These are phyloP conservation scores for Penicillium tannophilum DNA, from an alignment of 495 filamentous ascomycete species.

Conservation along the genomic window DNA sequence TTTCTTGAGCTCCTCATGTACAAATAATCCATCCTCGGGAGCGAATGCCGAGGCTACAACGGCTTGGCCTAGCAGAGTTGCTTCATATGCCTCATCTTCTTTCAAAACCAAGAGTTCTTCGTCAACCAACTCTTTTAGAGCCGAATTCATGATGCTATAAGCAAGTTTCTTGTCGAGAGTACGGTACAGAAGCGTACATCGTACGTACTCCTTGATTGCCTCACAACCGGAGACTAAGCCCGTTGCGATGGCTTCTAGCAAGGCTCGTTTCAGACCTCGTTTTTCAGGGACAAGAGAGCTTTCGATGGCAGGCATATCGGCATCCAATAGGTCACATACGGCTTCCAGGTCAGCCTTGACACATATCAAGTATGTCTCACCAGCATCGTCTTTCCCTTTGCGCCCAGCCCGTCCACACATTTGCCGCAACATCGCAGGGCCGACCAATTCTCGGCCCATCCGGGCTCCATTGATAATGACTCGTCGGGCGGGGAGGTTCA, in stretches of 20 bases:
- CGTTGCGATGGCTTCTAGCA: constrained; percentile 75
- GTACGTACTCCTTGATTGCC: constrained; percentile 71
- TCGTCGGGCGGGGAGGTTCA: constrained; percentile 74
- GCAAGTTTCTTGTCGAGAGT: constrained; percentile 57
- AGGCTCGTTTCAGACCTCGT: constrained; percentile 68
- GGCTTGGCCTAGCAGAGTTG: constrained; percentile 69
- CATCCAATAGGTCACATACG: constrained; percentile 69
- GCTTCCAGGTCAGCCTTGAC: constrained; percentile 67
- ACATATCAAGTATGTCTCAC: constrained; percentile 81
- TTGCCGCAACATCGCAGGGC: constrained; percentile 78
- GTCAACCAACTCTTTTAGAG: constrained; percentile 53
- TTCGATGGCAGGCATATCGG: constrained; percentile 69
- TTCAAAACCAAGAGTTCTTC: constrained; percentile 35
- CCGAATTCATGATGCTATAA: constrained; percentile 56
- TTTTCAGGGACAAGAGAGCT: constrained; percentile 73
- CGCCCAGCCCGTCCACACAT: constrained; percentile 84
- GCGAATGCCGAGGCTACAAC: constrained; percentile 72
- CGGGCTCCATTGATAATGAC: constrained; percentile 78
- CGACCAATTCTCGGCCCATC: constrained; percentile 78
- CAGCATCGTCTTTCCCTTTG: constrained; percentile 79
- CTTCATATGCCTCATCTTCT: constrained; percentile 56
- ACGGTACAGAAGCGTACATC: constrained; percentile 66
- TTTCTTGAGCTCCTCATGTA: constrained; percentile 67
- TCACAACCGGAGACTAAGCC: constrained; percentile 67
- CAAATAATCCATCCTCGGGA: constrained; percentile 76